These are phyloP conservation scores for Trametes coccinea DNA, from an alignment of 768 basidiomycete genomes.

Conservation along the genomic window DNA sequence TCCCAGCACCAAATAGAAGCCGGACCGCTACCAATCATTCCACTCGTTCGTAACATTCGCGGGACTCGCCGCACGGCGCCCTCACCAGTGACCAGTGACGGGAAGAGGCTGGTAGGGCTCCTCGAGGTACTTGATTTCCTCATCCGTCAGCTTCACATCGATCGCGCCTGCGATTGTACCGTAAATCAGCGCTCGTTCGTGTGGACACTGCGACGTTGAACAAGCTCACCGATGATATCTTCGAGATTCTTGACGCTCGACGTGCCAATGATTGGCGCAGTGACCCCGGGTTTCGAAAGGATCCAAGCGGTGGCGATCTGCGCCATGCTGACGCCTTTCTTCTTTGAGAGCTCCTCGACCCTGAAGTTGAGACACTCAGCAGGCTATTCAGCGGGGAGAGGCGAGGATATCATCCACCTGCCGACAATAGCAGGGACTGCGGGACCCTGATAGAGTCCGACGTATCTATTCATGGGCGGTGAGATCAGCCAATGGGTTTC, in stretches of 20 bases:
- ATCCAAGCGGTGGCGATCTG: slow-evolving; percentile 43
- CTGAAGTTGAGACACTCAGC: slow-evolving; percentile 4
- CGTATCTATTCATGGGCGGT: not conserved
- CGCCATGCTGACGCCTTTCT: slow-evolving; percentile 43
- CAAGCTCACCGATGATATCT: slow-evolving; percentile 36
- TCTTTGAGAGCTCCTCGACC: slow-evolving; percentile 43
- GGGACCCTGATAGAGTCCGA: slow-evolving; percentile 8
- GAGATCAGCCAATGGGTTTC: too few species aligned
- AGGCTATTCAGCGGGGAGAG: not conserved
- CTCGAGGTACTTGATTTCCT: slow-evolving; percentile 58
- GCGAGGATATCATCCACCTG: slow-evolving; percentile 13
- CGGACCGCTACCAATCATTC: too few species aligned
- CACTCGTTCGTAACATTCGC: too few species aligned
- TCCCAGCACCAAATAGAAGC: too few species aligned
- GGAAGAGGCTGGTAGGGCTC: slow-evolving; percentile 43
- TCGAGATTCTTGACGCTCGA: slow-evolving; percentile 40
- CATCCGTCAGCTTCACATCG: slow-evolving; percentile 27
- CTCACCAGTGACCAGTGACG: not conserved
- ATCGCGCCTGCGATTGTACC: slow-evolving; percentile 3
- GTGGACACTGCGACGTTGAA: too few species aligned
- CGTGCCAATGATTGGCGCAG: slow-evolving; percentile 45
- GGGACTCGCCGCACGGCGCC: too few species aligned
- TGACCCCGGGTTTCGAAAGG: slow-evolving; percentile 29
- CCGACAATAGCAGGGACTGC: slow-evolving; percentile 23
- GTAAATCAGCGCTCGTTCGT: not conserved